A percentile compares a stretch with the other conserved stretches of the same genome.
Evolutionary conservation across 345 rosid genomes (phyloP).

Genomic region (Schrenkiella parvula): DNA sequence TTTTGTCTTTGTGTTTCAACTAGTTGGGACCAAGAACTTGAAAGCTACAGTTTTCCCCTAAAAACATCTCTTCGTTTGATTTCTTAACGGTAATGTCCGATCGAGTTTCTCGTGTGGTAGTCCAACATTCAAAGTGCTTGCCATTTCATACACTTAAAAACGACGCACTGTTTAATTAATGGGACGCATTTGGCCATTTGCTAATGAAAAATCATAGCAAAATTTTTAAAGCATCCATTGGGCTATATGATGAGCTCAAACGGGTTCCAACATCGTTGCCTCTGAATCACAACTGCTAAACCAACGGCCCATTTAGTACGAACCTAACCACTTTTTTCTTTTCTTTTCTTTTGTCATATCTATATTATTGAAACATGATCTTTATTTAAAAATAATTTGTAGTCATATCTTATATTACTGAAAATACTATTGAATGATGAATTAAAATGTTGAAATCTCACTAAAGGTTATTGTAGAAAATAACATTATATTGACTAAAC

Average conservation of each 20-base stretch:
- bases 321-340: too few relatives aligned
- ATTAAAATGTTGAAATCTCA: too few relatives aligned
- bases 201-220: too few relatives aligned
- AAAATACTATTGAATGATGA: too few relatives aligned
- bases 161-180: neutral
- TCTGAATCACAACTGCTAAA: neutral
- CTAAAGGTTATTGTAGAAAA: too few relatives aligned
- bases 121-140: neutral
- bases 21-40: conserved; percentile 26
- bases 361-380: too few relatives aligned
- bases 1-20: conserved; percentile 26
- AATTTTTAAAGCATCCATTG: neutral
- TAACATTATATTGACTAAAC: too few relatives aligned
- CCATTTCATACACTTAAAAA: neutral
- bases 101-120: neutral
- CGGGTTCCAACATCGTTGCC: neutral
- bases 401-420: too few relatives aligned
- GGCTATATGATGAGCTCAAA: neutral
- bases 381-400: too few relatives aligned
- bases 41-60: conserved; percentile 1
- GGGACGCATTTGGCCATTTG: too few relatives aligned
- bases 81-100: neutral
- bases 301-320: neutral
- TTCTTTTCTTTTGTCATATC: too few relatives aligned
- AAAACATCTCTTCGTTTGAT: neutral